phyloP scores from a whole-genome alignment of 164 flowering plant genomes.

The Nymphaea thermarum region DNA sequence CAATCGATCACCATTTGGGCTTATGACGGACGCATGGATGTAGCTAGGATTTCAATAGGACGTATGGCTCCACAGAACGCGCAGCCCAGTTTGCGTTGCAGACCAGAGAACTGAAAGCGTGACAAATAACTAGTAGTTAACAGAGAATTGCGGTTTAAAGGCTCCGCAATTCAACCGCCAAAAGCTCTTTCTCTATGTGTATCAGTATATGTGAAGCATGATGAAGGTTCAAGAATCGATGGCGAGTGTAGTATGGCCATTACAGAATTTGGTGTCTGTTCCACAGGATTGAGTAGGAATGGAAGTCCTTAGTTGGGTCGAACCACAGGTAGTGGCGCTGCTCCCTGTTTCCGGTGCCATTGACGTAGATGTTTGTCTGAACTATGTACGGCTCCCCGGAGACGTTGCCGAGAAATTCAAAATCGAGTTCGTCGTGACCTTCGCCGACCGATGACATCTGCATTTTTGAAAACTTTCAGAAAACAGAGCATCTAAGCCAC shows the following conservation, averaged over 20 bases:
- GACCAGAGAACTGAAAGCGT: background rate
- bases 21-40: too few species aligned
- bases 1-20: too few species aligned
- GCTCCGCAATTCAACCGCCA: too few species aligned
- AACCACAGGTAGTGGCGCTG: conserved; percentile 35
- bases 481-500: background rate
- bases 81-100: background rate
- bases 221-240: background rate
- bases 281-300: conserved; percentile 30
- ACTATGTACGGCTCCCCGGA: conserved; percentile 37
- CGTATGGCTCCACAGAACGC: too few species aligned
- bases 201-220: background rate
- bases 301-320: conserved; percentile 30
- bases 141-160: too few species aligned
- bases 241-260: background rate
- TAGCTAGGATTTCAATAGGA: too few species aligned
- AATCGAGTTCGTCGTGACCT: conserved; percentile 30
- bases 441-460: conserved; percentile 34
- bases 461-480: background rate
- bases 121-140: background rate
- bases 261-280: conserved; percentile 22
- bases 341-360: conserved; percentile 32
- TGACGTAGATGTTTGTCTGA: conserved; percentile 32
- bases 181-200: too few species aligned
- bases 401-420: conserved; percentile 32